Percentiles rank a stretch among this genome's conserved stretches.
Evolutionary conservation across 306 rosid genomes (phyloP).

Genomic region (Cucurbita ficifolia): DNA sequence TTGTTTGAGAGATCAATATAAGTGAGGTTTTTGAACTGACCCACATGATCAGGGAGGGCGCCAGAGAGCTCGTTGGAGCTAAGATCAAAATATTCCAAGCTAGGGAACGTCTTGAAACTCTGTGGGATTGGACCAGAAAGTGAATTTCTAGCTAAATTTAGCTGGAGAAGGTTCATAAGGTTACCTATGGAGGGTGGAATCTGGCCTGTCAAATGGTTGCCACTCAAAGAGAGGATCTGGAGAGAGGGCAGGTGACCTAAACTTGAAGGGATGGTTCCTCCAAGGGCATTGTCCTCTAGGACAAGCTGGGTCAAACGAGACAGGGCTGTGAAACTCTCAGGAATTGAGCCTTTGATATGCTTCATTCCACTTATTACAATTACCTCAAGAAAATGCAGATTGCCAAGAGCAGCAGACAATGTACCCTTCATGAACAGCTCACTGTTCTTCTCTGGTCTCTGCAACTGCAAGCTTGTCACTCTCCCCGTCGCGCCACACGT

Average conservation of each 20-base stretch:
- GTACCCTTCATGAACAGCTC: constrained; percentile 66
- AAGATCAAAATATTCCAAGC: constrained; percentile 64
- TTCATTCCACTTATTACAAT: constrained; percentile 64
- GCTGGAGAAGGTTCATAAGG: constrained; percentile 40
- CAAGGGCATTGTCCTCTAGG: constrained; percentile 63
- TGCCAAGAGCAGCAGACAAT: constrained; percentile 61
- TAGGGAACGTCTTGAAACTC: constrained; percentile 29
- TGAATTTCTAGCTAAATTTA: constrained; percentile 53
- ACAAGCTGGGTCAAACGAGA: constrained; percentile 53
- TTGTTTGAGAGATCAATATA: constrained; percentile 64
- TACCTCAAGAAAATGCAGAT: constrained; percentile 68
- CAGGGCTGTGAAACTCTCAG: constrained; percentile 54
- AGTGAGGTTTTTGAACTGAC: constrained; percentile 40
- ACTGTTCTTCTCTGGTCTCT: constrained; percentile 38
- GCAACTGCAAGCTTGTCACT: constrained; percentile 61
- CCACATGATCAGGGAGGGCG: constrained; percentile 45
- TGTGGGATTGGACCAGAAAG: constrained; percentile 57
- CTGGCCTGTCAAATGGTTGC: constrained; percentile 62
- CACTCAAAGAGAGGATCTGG: constrained; percentile 49
- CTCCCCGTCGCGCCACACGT: constrained; percentile 64
- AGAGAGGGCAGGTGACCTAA: constrained; percentile 57
- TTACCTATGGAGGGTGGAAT: constrained; percentile 60
- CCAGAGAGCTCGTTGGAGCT: constrained; percentile 60
- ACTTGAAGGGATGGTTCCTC: constrained; percentile 63
- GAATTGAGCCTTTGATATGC: constrained; percentile 66